Percentiles rank a stretch among this genome's conserved stretches.
phyloP scores from a whole-genome alignment of 2,329 filamentous ascomycete genomes.

The Claviceps digitariae region DNA sequence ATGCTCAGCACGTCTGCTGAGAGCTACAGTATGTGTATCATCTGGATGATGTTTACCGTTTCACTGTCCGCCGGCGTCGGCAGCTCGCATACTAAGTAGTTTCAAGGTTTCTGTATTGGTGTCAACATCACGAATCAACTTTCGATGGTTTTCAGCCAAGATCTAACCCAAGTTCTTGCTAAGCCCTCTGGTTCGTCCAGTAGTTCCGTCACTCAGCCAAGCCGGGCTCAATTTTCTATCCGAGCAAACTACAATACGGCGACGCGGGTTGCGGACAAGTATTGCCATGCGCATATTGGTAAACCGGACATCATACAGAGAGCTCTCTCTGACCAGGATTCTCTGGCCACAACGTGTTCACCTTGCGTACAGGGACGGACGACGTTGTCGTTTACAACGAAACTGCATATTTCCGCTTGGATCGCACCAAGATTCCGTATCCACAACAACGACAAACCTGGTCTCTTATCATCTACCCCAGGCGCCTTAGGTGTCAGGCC shows the following conservation, averaged over 20 bases:
- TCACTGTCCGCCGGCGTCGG: not conserved
- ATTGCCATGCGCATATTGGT: no score
- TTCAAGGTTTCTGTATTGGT: not conserved
- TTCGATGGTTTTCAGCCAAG: no score
- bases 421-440: not conserved
- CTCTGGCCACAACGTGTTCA: not conserved
- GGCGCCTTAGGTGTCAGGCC: no score
- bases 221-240: not conserved
- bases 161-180: no score
- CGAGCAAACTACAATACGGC: not conserved
- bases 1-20: not conserved
- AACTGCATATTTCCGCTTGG: not conserved
- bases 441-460: not conserved
- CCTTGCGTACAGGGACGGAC: no score
- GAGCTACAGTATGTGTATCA: not conserved
- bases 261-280: no score
- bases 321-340: no score
- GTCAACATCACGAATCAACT: no score
- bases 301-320: no score
- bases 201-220: no score
- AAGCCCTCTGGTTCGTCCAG: no score
- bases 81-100: not conserved
- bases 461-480: not conserved
- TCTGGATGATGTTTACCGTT: not conserved
- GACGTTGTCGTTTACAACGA: not conserved